Base-by-base conservation (phyloP, 805 yeast genomes). In the Metschnikowia cubensis region DNA sequence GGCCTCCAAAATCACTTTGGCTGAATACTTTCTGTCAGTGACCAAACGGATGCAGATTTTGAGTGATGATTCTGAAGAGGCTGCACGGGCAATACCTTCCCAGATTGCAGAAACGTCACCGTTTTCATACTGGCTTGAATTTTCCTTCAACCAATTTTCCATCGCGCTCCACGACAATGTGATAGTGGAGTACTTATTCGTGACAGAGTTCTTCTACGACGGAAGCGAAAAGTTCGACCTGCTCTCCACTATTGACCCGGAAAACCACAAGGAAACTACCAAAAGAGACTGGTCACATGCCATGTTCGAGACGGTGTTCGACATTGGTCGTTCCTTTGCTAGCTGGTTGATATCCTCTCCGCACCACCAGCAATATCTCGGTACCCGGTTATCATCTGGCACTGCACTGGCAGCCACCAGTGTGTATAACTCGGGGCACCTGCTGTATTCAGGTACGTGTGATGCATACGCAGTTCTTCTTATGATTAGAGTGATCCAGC, bases 31-130 rank as follows among this genome's bases (percentile, higher is more conserved):
- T 13, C 64, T 57, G 47, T 72, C 76, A 1, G 63, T 85, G 7
- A 83, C 83, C 11, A 81, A 79, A 54, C 69, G 97, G 52, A 66
- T 79, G 17, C 78, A 80, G n/a, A 73, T 85, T 1, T 67, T 89
- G 17, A 25, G 35, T 10, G 52, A 52, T 17, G 55, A 51, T 15
- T 68, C 52, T 14, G 51, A 43, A 7, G 53, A 52, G 36, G 91
- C 85, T 0, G 50, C 53, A 6, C 48, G 51, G 20, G 57, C 57
- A n/a, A 81, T 90, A 71, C 81, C 87, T 4, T 88, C 91, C 0
- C 91, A 87, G 61, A 87, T 89, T 34, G 96, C 96, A 0, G 96
- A 90, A 64, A 79, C 84, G 14, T 84, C 83, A 48, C 82, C 83
- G 3, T 73, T 78, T 53, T 71, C 77, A 14, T 83, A 84, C 59